Conservation (phyloP, 2,329 filamentous ascomycete species). For the Phialocephala subalpina region DNA sequence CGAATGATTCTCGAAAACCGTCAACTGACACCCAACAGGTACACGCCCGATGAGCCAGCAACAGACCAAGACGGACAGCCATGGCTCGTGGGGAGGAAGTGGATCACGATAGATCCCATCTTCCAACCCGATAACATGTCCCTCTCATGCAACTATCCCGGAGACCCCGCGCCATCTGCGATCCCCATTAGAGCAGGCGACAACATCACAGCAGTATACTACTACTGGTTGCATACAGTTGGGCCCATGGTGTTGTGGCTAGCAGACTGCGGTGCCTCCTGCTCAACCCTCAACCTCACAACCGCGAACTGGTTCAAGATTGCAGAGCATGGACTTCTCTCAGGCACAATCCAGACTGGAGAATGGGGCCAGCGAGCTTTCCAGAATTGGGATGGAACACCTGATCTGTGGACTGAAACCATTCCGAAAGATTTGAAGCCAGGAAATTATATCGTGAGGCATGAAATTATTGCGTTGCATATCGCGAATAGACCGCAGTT, state of each 20-base stretch:
- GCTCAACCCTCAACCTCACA: constrained; percentile 23
- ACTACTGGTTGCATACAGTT: constrained; percentile 32
- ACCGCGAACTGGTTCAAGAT: constrained; percentile 31
- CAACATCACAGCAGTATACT: constrained; percentile 32
- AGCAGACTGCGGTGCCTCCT: constrained; percentile 27
- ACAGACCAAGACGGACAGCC: constrained; percentile 24
- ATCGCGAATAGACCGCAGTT: constrained; percentile 33
- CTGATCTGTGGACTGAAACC: constrained; percentile 53
- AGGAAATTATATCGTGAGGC: constrained; percentile 33
- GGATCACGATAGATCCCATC: constrained; percentile 31
- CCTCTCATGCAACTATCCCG: constrained; percentile 28
- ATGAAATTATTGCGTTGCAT: constrained; percentile 36
- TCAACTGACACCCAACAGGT: constrained; percentile 17
- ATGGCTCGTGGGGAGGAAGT: constrained; percentile 30
- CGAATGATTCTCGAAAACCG: neutral
- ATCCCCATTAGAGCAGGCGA: constrained; percentile 32
- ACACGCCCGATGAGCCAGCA: constrained; percentile 20
- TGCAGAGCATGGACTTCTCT: constrained; percentile 23
- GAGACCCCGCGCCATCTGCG: constrained; percentile 25
- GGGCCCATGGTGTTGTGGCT: constrained; percentile 31
- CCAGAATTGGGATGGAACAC: constrained; percentile 27
- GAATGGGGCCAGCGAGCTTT: constrained; percentile 27
- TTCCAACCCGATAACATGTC: constrained; percentile 22
- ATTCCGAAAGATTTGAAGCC: constrained; percentile 55
- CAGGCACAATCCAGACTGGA: constrained; percentile 26